Conservation (phyloP, 2,329 filamentous ascomycete genomes). For the Hypoxylon sp. region DNA sequence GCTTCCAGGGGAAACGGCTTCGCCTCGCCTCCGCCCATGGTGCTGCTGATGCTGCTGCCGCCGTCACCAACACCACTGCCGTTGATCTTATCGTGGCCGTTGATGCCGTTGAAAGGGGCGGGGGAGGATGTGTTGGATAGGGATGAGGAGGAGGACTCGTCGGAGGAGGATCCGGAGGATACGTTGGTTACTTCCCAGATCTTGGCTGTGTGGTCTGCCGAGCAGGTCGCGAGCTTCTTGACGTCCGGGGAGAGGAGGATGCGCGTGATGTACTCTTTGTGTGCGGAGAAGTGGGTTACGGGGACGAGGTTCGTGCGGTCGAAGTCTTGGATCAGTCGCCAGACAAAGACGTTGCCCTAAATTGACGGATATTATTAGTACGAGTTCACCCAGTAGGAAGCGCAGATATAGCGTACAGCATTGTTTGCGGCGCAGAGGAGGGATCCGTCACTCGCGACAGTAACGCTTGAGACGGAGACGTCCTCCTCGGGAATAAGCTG, state of each 20-base stretch:
- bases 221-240: slow-evolving; percentile 93
- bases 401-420: slow-evolving; percentile 67
- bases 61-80: not conserved
- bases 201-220: slow-evolving; percentile 92
- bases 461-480: slow-evolving; percentile 92
- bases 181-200: slow-evolving; percentile 92
- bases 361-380: not conserved
- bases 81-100: slow-evolving; percentile 29
- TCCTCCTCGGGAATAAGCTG: slow-evolving; percentile 97
- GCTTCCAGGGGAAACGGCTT: slow-evolving; percentile 85
- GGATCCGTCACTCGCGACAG: slow-evolving; percentile 93
- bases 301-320: slow-evolving; percentile 89
- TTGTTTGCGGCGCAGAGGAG: slow-evolving; percentile 96
- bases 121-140: slow-evolving; percentile 16
- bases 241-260: slow-evolving; percentile 94
- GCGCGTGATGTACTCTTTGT: slow-evolving; percentile 93
- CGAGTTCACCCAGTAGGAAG: not conserved
- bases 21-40: slow-evolving; percentile 58
- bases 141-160: slow-evolving; percentile 32
- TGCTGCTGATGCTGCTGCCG: slow-evolving; percentile 27
- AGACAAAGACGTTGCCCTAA: slow-evolving; percentile 96
- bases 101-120: slow-evolving; percentile 34
- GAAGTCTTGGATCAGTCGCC: slow-evolving; percentile 88
- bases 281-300: slow-evolving; percentile 89
- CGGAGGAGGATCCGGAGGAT: slow-evolving; percentile 31